These are phyloP conservation scores for Fragaria nilgerrensis DNA, from an alignment of 306 rosid genomes.

Conservation along the genomic window DNA sequence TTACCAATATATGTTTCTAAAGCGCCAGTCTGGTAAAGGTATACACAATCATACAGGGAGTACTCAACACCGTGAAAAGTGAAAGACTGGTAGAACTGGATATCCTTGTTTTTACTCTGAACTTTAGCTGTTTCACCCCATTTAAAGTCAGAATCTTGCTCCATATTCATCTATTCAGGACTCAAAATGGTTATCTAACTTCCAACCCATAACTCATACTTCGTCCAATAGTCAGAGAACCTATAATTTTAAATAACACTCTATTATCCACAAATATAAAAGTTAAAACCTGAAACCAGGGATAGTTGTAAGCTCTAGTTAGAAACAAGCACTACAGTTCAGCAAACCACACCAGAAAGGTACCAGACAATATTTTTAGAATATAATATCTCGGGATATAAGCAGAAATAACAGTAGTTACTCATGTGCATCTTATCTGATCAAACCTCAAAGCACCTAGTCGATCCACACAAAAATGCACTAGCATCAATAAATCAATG, in stretches of 20 bases:
- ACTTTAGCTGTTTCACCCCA: slow-evolving; percentile 47
- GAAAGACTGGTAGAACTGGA: slow-evolving; percentile 47
- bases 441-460: background rate
- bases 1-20: slow-evolving; percentile 51
- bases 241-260: background rate
- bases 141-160: slow-evolving; percentile 32
- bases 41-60: slow-evolving; percentile 48
- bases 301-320: background rate
- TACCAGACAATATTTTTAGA: background rate
- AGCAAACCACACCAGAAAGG: background rate
- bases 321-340: background rate
- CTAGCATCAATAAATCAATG: background rate
- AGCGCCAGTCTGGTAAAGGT: slow-evolving; percentile 23
- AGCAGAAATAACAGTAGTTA: background rate
- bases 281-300: background rate
- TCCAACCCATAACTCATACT: background rate
- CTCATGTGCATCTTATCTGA: background rate
- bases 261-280: background rate
- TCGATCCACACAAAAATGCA: no score
- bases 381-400: background rate
- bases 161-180: slow-evolving; percentile 17
- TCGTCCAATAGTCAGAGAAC: slow-evolving; percentile 1
- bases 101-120: slow-evolving; percentile 7
- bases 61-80: slow-evolving; percentile 43
- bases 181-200: background rate